phyloP scores from a whole-genome alignment of 2,329 filamentous ascomycete species.

The Fusarium sp. region DNA sequence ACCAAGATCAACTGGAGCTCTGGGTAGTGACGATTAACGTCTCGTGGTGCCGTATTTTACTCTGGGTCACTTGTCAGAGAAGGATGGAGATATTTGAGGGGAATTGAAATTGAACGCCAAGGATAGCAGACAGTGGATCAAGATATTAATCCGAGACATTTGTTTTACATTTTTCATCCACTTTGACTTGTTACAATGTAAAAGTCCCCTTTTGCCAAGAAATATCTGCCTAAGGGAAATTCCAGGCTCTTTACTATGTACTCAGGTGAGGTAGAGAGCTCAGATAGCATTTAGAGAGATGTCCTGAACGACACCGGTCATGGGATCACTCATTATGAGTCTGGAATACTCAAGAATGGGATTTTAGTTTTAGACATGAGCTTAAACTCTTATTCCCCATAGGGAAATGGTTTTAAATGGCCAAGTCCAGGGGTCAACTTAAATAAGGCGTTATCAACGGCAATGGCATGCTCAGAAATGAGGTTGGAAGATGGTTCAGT shows the following conservation, averaged over 20 bases:
- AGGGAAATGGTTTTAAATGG: background rate
- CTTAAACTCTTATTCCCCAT: background rate
- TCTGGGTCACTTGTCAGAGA: background rate
- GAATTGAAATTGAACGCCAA: background rate
- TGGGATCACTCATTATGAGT: background rate
- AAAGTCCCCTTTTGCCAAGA: background rate
- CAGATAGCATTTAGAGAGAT: background rate
- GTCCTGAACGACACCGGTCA: background rate
- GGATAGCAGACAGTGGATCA: background rate
- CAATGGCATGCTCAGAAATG: conserved; percentile 18
- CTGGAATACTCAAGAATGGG: background rate
- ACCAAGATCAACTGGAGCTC: background rate
- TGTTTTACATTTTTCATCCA: conserved; percentile 1
- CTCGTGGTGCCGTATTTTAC: conserved; percentile 5
- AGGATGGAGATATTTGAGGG: background rate
- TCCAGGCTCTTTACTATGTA: background rate
- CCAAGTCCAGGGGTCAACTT: background rate
- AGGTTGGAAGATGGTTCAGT: conserved; percentile 1
- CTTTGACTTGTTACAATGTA: background rate
- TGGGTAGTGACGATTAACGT: background rate
- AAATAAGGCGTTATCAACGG: background rate
- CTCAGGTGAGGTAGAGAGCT: background rate
- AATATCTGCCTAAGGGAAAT: background rate
- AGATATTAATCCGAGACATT: conserved; percentile 22
- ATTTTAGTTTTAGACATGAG: background rate